Percentiles rank a stretch among this genome's conserved stretches.
These are phyloP conservation scores for Daldinia loculata DNA, from an alignment of 495 filamentous ascomycete genomes.

Conservation along the genomic window DNA sequence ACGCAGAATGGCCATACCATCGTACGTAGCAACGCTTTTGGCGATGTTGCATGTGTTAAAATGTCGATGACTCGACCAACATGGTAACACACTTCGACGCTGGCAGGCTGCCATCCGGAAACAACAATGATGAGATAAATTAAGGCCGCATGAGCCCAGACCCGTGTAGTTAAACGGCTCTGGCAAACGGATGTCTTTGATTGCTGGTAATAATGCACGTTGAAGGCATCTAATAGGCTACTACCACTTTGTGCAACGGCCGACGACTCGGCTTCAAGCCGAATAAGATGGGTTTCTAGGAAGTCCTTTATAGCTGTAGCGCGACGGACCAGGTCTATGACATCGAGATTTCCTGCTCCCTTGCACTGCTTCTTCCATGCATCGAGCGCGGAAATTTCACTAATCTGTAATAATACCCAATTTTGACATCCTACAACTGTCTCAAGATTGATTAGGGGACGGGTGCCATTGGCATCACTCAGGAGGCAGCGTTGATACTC, in stretches of 20 bases:
- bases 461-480: background rate
- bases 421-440: background rate
- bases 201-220: background rate
- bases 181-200: background rate
- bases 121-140: background rate
- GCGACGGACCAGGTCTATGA: background rate
- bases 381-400: background rate
- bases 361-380: background rate
- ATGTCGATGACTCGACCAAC: constrained; percentile 1
- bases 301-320: background rate
- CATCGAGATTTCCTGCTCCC: background rate
- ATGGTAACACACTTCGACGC: background rate
- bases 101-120: background rate
- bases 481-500: background rate
- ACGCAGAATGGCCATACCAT: constrained; percentile 62
- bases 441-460: background rate
- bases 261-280: background rate
- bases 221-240: background rate
- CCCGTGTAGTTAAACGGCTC: background rate
- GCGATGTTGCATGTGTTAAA: constrained; percentile 30
- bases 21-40: constrained; percentile 49
- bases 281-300: background rate
- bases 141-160: background rate
- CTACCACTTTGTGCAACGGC: background rate
- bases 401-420: background rate